A percentile compares a stretch with the other conserved stretches of the same genome.
Conservation (phyloP, 352 stramenopile species). For the Phytophthora multivora region DNA sequence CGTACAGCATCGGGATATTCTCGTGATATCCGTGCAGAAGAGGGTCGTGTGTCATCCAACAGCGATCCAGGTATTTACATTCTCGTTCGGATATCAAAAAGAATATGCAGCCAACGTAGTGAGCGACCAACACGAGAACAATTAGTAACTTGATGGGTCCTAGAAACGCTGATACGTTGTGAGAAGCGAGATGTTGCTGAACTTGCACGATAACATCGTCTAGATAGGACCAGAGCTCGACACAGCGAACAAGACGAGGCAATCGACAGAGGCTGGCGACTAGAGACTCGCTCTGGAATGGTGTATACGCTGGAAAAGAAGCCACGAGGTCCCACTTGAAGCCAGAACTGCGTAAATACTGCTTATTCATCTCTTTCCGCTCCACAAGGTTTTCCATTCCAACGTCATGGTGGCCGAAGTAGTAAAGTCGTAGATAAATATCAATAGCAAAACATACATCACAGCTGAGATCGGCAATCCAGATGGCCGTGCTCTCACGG, state of each 20-base stretch:
- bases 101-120: conserved; percentile 69
- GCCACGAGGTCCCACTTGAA: conserved; percentile 53
- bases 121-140: conserved; percentile 59
- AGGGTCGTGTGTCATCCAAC: conserved; percentile 68
- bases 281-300: conserved; percentile 38
- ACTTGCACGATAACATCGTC: conserved; percentile 56
- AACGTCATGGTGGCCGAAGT: conserved; percentile 57
- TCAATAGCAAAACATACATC: conserved; percentile 51
- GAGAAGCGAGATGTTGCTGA: conserved; percentile 32
- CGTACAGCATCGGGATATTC: conserved; percentile 52
- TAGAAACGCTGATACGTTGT: conserved; percentile 64
- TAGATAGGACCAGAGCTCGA: conserved; percentile 40
- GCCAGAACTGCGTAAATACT: conserved; percentile 40
- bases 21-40: conserved; percentile 63
- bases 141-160: conserved; percentile 62
- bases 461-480: conserved; percentile 33
- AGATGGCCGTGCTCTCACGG: conserved; percentile 19
- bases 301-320: conserved; percentile 64
- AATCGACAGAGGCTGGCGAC: conserved; percentile 49
- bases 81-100: conserved; percentile 68
- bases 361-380: conserved; percentile 36
- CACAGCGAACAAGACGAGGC: conserved; percentile 48
- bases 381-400: conserved; percentile 50
- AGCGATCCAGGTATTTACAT: conserved; percentile 46
- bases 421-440: conserved; percentile 69